Evolutionary conservation across 768 basidiomycete species (phyloP).

Genomic region (Kwoniella dendrophila): DNA sequence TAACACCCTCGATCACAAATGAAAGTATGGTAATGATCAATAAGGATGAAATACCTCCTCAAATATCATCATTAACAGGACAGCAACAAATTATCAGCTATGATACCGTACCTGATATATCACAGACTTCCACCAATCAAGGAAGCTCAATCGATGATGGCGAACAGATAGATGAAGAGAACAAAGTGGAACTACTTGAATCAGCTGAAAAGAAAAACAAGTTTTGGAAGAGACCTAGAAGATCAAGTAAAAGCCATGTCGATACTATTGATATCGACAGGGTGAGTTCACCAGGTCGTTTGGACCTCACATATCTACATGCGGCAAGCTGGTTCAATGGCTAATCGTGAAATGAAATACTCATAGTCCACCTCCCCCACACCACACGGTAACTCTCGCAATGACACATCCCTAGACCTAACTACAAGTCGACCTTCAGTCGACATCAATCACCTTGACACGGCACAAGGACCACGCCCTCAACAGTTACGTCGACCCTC

Average conservation of each 20-base stretch:
- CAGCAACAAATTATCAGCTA: too few species aligned
- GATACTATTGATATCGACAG: constrained; percentile 18
- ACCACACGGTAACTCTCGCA: constrained; percentile 20
- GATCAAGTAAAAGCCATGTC: constrained; percentile 19
- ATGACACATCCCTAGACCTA: constrained; percentile 3
- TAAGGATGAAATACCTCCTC: not conserved
- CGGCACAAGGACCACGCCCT: constrained; percentile 17
- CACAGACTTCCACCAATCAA: not conserved
- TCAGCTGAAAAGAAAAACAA: constrained; percentile 31
- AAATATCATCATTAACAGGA: too few species aligned
- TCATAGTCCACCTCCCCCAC: constrained; percentile 33
- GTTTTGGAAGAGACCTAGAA: constrained; percentile 35
- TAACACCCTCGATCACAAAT: constrained; percentile 6
- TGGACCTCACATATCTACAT: not conserved
- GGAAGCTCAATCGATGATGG: not conserved
- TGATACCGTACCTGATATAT: not conserved
- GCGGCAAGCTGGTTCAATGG: not conserved
- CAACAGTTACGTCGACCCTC: constrained; percentile 36
- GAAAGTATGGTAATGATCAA: constrained; percentile 1
- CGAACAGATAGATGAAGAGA: constrained; percentile 5
- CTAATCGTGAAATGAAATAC: too few species aligned
- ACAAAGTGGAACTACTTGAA: constrained; percentile 30
- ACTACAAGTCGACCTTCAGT: not conserved
- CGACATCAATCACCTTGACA: constrained; percentile 5
- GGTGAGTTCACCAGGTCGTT: constrained; percentile 13